A percentile compares a stretch with the other conserved stretches of the same genome.
phyloP scores from a whole-genome alignment of 169 alveolate genomes.

The Cystoisospora suis region DNA sequence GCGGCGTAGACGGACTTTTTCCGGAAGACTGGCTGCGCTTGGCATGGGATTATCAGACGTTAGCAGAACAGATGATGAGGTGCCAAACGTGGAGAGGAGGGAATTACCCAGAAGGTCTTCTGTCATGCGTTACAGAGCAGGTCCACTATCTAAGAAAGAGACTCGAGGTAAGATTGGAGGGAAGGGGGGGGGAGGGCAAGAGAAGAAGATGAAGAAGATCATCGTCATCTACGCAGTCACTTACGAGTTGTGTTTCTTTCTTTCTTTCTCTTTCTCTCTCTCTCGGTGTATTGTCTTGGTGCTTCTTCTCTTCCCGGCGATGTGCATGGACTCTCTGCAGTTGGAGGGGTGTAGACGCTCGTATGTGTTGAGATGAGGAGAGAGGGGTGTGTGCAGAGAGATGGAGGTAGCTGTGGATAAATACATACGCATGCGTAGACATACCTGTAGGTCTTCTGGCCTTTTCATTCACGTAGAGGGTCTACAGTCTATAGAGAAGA shows the following conservation, averaged over 20 bases:
- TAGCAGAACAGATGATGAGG: conserved; percentile 44
- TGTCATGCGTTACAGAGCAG: conserved; percentile 41
- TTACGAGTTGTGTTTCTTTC: no score
- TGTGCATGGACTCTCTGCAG: no score
- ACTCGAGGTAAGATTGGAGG: conserved; percentile 30
- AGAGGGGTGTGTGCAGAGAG: not conserved
- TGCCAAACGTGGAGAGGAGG: conserved; percentile 39
- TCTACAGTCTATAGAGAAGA: not conserved
- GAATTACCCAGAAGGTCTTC: conserved; percentile 50
- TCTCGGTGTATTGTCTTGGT: no score
- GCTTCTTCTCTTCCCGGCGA: no score
- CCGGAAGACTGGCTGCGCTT: conserved; percentile 39
- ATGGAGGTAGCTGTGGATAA: not conserved
- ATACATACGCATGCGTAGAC: not conserved
- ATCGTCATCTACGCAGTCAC: no score
- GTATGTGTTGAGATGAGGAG: no score
- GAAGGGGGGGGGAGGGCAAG: no score
- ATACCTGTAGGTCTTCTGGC: not conserved
- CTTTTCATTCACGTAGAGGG: not conserved
- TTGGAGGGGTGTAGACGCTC: no score
- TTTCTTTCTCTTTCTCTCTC: no score
- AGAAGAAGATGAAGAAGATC: no score
- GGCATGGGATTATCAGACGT: conserved; percentile 45
- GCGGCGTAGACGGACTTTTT: conserved; percentile 46
- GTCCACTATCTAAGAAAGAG: conserved; percentile 17